Conservation (phyloP, 495 filamentous ascomycete genomes). For the Aspergillus avenaceus region DNA sequence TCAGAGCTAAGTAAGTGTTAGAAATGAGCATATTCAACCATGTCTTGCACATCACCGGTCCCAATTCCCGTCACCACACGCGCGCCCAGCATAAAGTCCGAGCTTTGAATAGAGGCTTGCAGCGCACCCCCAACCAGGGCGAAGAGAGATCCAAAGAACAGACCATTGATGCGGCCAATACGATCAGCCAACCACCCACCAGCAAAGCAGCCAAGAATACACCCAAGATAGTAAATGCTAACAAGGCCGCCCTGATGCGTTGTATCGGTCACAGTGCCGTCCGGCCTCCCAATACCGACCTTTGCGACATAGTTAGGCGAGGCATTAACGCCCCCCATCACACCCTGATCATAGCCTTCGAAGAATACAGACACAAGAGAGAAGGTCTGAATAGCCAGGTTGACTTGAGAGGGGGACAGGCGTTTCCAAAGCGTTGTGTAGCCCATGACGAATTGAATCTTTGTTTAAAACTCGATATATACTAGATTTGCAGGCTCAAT, state of each 20-base stretch:
- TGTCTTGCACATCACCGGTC: slow-evolving; percentile 34
- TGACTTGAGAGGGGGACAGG: slow-evolving; percentile 37
- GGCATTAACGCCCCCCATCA: slow-evolving; percentile 49
- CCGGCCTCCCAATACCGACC: slow-evolving; percentile 32
- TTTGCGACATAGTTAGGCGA: slow-evolving; percentile 33
- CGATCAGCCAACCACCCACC: slow-evolving; percentile 51
- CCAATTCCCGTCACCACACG: slow-evolving; percentile 54
- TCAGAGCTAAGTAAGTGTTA: slow-evolving; percentile 31
- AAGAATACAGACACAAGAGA: slow-evolving; percentile 51
- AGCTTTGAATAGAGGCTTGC: slow-evolving; percentile 46
- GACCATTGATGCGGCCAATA: slow-evolving; percentile 51
- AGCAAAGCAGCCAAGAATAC: slow-evolving; percentile 50
- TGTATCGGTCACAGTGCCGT: slow-evolving; percentile 35
- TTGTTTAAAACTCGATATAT: no score
- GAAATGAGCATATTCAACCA: neutral
- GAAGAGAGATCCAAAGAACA: slow-evolving; percentile 48
- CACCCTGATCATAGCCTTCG: slow-evolving; percentile 52
- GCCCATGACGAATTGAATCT: slow-evolving; percentile 23
- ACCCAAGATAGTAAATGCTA: slow-evolving; percentile 52
- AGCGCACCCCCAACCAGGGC: slow-evolving; percentile 51
- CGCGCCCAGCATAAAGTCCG: slow-evolving; percentile 52
- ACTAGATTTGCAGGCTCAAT: no score
- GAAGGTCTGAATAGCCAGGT: slow-evolving; percentile 41
- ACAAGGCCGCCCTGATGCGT: slow-evolving; percentile 46
- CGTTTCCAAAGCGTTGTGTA: slow-evolving; percentile 41